Percentiles rank a stretch among this genome's conserved stretches.
phyloP scores from a whole-genome alignment of 768 basidiomycete species.

The Pisolithus marmoratus region DNA sequence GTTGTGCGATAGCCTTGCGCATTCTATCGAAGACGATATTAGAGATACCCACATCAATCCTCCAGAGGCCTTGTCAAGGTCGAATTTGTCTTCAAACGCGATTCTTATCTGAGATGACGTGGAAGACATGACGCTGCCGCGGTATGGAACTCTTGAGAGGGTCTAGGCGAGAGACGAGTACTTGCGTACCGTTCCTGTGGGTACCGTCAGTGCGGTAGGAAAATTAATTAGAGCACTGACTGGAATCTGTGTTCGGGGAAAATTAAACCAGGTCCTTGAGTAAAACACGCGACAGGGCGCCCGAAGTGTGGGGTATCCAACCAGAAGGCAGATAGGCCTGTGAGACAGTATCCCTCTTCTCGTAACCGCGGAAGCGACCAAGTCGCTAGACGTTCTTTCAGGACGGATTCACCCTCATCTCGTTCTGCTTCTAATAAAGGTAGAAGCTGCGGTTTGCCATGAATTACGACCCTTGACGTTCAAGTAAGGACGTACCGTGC shows the following conservation, averaged over 20 bases:
- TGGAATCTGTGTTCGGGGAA: constrained; percentile 67
- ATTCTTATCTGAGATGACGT: constrained; percentile 51
- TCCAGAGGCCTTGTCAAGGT: constrained; percentile 46
- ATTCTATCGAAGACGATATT: constrained; percentile 66
- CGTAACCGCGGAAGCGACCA: constrained; percentile 60
- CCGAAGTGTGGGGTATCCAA: constrained; percentile 57
- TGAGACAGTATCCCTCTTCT: constrained; percentile 70
- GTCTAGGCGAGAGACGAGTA: constrained; percentile 58
- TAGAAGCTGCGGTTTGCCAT: constrained; percentile 26
- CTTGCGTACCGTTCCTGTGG: constrained; percentile 65
- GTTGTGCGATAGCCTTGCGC: constrained; percentile 52
- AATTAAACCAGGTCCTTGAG: constrained; percentile 52
- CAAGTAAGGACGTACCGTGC: constrained; percentile 37
- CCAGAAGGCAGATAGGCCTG: constrained; percentile 64
- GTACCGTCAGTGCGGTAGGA: constrained; percentile 1
- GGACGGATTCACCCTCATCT: constrained; percentile 51
- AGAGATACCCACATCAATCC: constrained; percentile 66
- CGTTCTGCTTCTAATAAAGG: constrained; percentile 53
- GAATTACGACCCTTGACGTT: not conserved
- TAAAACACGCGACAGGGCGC: constrained; percentile 61
- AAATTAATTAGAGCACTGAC: constrained; percentile 42
- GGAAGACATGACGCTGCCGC: constrained; percentile 50
- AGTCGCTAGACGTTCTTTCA: constrained; percentile 57
- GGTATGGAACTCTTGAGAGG: constrained; percentile 53
- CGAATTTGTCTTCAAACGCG: constrained; percentile 48